Evolutionary conservation across 2,329 filamentous ascomycete genomes (phyloP), one percentile per base, ranked within the genome.

Genomic region (Didymella segeticola): DNA sequence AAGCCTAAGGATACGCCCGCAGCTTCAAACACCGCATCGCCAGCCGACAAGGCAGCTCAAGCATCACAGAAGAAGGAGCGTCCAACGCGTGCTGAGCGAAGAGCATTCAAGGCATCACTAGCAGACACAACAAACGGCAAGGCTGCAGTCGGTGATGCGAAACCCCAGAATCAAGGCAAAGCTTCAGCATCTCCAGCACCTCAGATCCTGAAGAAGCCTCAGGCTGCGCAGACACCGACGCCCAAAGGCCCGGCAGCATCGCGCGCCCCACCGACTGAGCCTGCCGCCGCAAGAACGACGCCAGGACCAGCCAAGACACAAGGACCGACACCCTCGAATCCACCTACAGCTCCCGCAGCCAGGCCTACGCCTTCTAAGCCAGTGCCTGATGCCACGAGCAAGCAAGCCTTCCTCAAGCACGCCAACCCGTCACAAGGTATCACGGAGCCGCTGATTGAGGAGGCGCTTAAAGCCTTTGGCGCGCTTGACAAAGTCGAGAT

Each of bases 351-450:
- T 19, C 27, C 53, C 19, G 14, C 42, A 5, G 41, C 57, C 2
- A 61, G 57, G 42, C 43, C 61, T 9, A 43, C 56, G 29, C 54
- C 63, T 15, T 53, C 63, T 30, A 37, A 60, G 8, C 56, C 65
- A 27, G 36, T 58, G 12, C 67, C 75, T 47, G 63, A 69, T 25
- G 58, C 68, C 10, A 72, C 76, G 20, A 69, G 74, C 53, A 78
- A 83, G 14, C 88, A 89, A 62, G 79, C 79, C 12, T 82, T 81
- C 67, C 71, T 82, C 49, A 82, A 82, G 58, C 79, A 82, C 57
- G 79, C 79, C 41, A 96, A 96, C 70, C 86, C 91, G 10, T 95
- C 92, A 0, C 93, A 97, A 70, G 93, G 93, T 12, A 90, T 97
- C 39, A 97, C 91, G 0, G 93, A 97, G 69, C 79, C 88, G 0